Evolutionary conservation across 768 basidiomycete species (phyloP).

Genomic region (Cyathus striatus): DNA sequence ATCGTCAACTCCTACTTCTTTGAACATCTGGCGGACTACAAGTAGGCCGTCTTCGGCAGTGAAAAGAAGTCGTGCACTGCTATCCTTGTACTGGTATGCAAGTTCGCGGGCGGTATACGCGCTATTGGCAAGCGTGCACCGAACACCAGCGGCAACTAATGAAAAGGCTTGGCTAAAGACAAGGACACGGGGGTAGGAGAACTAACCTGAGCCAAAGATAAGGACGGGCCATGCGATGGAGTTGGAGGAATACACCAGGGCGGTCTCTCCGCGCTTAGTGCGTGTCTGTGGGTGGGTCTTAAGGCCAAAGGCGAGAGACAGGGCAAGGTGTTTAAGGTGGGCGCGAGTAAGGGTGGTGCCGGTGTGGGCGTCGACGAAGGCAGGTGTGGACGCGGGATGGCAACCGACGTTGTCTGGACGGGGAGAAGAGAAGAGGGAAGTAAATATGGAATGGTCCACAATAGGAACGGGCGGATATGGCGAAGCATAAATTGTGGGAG

Average conservation of each 20-base stretch:
- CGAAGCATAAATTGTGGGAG: conserved; percentile 44
- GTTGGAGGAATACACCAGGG: conserved; percentile 69
- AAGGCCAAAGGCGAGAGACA: conserved; percentile 57
- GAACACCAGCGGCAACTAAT: conserved; percentile 57
- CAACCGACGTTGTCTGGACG: conserved; percentile 30
- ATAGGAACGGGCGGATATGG: conserved; percentile 31
- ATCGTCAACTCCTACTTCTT: conserved; percentile 37
- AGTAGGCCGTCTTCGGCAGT: conserved; percentile 57
- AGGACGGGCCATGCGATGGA: conserved; percentile 47
- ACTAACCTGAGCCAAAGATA: conserved; percentile 39
- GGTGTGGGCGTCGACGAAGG: conserved; percentile 64
- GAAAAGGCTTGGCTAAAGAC: conserved; percentile 10
- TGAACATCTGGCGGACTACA: conserved; percentile 54
- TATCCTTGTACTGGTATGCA: conserved; percentile 65
- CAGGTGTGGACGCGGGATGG: conserved; percentile 38
- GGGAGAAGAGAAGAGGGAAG: conserved; percentile 36
- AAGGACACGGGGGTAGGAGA: neutral
- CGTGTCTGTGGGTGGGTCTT: conserved; percentile 29
- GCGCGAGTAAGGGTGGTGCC: conserved; percentile 52
- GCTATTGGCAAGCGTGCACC: conserved; percentile 70
- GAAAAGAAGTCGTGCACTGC: conserved; percentile 58
- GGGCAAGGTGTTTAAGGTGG: conserved; percentile 45
- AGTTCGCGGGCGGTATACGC: conserved; percentile 67
- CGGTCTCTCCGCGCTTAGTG: conserved; percentile 46
- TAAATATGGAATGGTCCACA: conserved; percentile 39